Evolutionary conservation across 2,329 filamentous ascomycete species (phyloP).

Genomic region (Pseudogymnoascus sp.): DNA sequence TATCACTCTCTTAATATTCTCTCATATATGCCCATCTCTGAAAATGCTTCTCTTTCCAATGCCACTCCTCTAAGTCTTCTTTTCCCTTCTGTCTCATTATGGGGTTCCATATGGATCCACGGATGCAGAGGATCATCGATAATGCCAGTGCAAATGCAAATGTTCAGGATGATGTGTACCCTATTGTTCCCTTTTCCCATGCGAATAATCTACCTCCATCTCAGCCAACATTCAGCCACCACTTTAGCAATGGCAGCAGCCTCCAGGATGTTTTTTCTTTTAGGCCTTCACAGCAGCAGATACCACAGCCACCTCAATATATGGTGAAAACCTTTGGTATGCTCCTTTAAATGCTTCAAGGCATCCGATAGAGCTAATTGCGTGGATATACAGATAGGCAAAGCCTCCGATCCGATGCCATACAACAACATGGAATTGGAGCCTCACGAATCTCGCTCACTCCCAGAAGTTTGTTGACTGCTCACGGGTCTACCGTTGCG

Average conservation of each 20-base stretch:
- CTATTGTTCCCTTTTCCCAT: background rate
- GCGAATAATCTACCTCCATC: background rate
- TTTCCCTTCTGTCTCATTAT: constrained; percentile 10
- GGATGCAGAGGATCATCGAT: constrained; percentile 21
- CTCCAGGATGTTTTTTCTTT: background rate
- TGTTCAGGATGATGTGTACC: background rate
- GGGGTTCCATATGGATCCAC: constrained; percentile 23
- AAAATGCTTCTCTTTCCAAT: background rate
- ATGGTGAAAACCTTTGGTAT: background rate
- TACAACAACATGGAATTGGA: background rate
- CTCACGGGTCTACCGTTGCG: background rate
- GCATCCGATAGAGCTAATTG: background rate
- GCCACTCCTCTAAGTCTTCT: background rate
- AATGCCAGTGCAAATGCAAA: constrained; percentile 15
- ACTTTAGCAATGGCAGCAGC: background rate
- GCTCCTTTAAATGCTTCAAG: background rate
- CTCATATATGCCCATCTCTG: background rate
- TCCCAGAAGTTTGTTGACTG: background rate
- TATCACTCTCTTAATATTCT: background rate
- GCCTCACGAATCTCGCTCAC: background rate
- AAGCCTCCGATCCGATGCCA: background rate
- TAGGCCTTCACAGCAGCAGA: background rate
- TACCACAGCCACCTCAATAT: background rate
- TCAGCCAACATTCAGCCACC: background rate
- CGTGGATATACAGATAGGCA: background rate